Evolutionary conservation across 2,329 filamentous ascomycete genomes (phyloP).

Genomic region (Neospermospora avenae): DNA sequence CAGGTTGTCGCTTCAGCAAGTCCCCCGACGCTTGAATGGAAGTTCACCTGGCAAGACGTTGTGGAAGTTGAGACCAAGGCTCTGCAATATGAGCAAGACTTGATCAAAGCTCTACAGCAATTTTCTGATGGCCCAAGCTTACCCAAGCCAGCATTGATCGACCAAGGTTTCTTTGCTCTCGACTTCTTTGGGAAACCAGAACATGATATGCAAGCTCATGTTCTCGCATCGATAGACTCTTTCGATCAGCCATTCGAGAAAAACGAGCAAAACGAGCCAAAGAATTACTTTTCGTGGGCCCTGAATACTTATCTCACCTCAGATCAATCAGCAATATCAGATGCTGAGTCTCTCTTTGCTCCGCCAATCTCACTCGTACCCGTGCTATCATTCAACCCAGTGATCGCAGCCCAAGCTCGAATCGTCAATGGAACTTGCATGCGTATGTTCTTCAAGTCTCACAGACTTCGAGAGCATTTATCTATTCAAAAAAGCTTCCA

Average conservation of each 20-base stretch:
- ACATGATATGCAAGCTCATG: slow-evolving; percentile 44
- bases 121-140: slow-evolving; percentile 14
- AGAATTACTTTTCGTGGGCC: slow-evolving; percentile 26
- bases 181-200: slow-evolving; percentile 50
- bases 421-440: slow-evolving; percentile 77
- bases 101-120: slow-evolving; percentile 36
- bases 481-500: slow-evolving; percentile 76
- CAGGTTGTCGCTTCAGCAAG: slow-evolving; percentile 44
- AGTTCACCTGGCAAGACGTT: slow-evolving; percentile 70
- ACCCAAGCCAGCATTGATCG: neutral
- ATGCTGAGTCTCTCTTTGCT: slow-evolving; percentile 27
- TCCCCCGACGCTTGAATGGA: slow-evolving; percentile 62
- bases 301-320: slow-evolving; percentile 26
- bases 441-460: slow-evolving; percentile 70
- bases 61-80: slow-evolving; percentile 60
- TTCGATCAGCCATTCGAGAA: slow-evolving; percentile 40
- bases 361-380: slow-evolving; percentile 49
- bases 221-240: slow-evolving; percentile 50
- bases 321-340: neutral
- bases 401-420: slow-evolving; percentile 70
- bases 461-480: slow-evolving; percentile 70
- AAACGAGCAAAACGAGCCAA: slow-evolving; percentile 12
- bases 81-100: slow-evolving; percentile 46
- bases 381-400: slow-evolving; percentile 70
- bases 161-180: slow-evolving; percentile 10